phyloP scores from a whole-genome alignment of 306 rosid genomes.

The Carpinus viminea region DNA sequence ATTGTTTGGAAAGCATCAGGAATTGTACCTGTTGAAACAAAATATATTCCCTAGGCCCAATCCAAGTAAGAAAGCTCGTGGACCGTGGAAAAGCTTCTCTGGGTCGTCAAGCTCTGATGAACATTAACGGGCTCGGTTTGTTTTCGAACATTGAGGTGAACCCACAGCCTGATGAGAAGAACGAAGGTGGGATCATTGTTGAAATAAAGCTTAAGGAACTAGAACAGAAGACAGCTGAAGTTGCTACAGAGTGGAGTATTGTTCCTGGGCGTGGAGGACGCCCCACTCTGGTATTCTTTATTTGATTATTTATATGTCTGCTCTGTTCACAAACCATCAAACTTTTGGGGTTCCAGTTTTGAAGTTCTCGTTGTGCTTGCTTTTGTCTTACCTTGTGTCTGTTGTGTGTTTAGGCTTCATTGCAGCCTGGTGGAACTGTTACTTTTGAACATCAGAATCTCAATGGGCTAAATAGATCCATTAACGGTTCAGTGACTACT shows the following conservation, averaged over 20 bases:
- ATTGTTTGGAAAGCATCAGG: conserved; percentile 8
- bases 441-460: conserved; percentile 84
- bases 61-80: too few species aligned
- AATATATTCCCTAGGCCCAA: too few species aligned
- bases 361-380: conserved; percentile 15
- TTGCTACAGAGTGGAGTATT: conserved; percentile 93
- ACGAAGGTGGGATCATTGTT: conserved; percentile 90
- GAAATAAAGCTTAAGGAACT: conserved; percentile 90
- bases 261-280: conserved; percentile 95
- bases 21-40: background rate
- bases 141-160: conserved; percentile 97
- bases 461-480: conserved; percentile 79
- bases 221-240: conserved; percentile 93
- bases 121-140: conserved; percentile 81
- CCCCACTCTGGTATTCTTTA: conserved; percentile 72
- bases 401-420: conserved; percentile 70
- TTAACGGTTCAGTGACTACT: conserved; percentile 77
- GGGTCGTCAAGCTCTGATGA: conserved; percentile 67
- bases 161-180: conserved; percentile 91
- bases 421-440: conserved; percentile 97
- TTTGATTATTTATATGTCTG: conserved; percentile 12
- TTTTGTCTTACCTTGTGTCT: conserved; percentile 14
- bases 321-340: too few species aligned
- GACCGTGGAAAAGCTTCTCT: too few species aligned
- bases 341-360: too few species aligned